These are phyloP conservation scores for Fusarium sp. DNA, from an alignment of 2,329 filamentous ascomycete species.

Conservation along the genomic window DNA sequence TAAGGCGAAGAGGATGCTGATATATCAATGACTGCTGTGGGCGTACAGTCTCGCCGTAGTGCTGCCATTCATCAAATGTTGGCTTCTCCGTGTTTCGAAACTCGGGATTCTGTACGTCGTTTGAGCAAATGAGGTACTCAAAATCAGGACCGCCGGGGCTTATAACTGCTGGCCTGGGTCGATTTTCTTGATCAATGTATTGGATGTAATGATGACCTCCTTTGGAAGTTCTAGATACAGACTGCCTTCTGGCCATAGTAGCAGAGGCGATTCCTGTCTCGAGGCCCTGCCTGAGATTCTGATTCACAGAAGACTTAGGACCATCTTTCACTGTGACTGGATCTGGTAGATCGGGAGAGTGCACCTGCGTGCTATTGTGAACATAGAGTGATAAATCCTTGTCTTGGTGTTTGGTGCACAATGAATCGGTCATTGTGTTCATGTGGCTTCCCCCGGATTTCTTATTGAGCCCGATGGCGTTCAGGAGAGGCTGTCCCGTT, in stretches of 20 bases:
- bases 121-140: neutral
- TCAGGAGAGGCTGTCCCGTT: neutral
- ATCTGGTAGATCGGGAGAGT: neutral
- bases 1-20: neutral
- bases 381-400: neutral
- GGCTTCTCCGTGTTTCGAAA: neutral
- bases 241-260: neutral
- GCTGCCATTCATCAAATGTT: neutral
- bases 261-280: neutral
- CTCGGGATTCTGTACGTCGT: neutral
- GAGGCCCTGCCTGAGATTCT: neutral
- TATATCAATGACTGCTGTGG: neutral
- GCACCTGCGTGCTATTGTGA: neutral
- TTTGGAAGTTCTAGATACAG: constrained; percentile 5
- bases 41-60: neutral
- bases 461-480: neutral
- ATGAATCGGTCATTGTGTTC: neutral
- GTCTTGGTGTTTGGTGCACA: neutral
- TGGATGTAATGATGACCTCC: constrained; percentile 14
- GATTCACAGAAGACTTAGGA: neutral
- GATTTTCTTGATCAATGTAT: neutral
- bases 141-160: neutral
- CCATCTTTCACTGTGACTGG: neutral
- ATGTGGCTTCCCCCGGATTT: neutral
- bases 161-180: neutral